Evolutionary conservation across 2,329 filamentous ascomycete species (phyloP).

Genomic region (Aspergillus terreus): DNA sequence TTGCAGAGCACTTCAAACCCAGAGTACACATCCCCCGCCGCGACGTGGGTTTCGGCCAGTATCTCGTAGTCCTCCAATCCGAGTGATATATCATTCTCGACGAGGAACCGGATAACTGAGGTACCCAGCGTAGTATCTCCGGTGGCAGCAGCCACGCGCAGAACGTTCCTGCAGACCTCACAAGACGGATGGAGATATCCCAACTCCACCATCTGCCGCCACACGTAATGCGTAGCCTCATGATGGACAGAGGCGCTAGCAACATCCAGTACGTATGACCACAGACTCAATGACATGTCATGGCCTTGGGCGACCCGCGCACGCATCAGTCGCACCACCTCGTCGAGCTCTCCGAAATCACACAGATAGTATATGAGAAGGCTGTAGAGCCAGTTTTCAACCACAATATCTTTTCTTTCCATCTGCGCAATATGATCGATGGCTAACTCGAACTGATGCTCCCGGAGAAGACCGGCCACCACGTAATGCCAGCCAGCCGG

Average conservation of each 20-base stretch:
- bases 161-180: slow-evolving; percentile 63
- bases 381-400: slow-evolving; percentile 73
- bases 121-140: slow-evolving; percentile 67
- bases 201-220: slow-evolving; percentile 62
- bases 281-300: slow-evolving; percentile 55
- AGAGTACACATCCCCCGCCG: slow-evolving; percentile 57
- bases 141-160: slow-evolving; percentile 67
- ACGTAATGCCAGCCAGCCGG: slow-evolving; percentile 63
- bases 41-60: slow-evolving; percentile 67
- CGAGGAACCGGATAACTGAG: slow-evolving; percentile 65
- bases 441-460: slow-evolving; percentile 78
- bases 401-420: slow-evolving; percentile 50
- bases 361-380: slow-evolving; percentile 71
- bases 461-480: slow-evolving; percentile 70
- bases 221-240: slow-evolving; percentile 64
- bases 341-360: slow-evolving; percentile 70
- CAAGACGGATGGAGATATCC: slow-evolving; percentile 60
- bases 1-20: slow-evolving; percentile 69
- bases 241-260: slow-evolving; percentile 63
- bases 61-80: slow-evolving; percentile 73
- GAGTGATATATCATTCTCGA: slow-evolving; percentile 53
- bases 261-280: slow-evolving; percentile 71
- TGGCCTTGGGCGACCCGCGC: slow-evolving; percentile 49
- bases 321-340: slow-evolving; percentile 66
- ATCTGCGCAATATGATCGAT: slow-evolving; percentile 67